phyloP scores from a whole-genome alignment of 2,329 filamentous ascomycete genomes.

The Alternaria panax region DNA sequence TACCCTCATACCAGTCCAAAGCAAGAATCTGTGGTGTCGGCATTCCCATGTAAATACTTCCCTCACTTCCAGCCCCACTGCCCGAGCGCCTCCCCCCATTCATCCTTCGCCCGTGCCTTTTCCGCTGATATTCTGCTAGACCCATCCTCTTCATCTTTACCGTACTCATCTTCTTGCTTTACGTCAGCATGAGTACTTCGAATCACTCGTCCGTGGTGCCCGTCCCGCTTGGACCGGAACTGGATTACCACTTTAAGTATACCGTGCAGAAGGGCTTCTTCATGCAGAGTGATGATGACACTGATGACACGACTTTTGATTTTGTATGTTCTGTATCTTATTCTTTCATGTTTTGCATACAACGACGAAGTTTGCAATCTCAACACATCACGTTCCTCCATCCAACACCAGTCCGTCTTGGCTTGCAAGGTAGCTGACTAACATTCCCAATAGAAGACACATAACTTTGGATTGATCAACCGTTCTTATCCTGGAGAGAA shows the following conservation, averaged over 20 bases:
- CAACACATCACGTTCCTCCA: not conserved
- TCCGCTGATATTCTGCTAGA: slow-evolving; percentile 8
- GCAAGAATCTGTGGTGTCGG: slow-evolving; percentile 10
- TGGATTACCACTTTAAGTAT: slow-evolving; percentile 61
- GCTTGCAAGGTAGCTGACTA: not conserved
- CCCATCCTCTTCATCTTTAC: slow-evolving; percentile 23
- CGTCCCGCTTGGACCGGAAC: slow-evolving; percentile 6
- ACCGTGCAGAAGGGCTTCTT: slow-evolving; percentile 68
- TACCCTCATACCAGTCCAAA: not conserved
- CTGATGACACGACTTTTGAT: slow-evolving; percentile 65
- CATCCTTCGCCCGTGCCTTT: not conserved
- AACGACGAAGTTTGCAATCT: not conserved
- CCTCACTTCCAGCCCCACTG: not conserved
- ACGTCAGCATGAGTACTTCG: slow-evolving; percentile 14
- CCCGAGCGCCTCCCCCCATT: not conserved
- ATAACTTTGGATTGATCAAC: slow-evolving; percentile 72
- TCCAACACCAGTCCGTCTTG: no score
- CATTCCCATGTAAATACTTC: slow-evolving; percentile 9
- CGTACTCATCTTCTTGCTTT: slow-evolving; percentile 12
- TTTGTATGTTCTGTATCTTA: slow-evolving; percentile 58
- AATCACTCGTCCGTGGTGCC: not conserved
- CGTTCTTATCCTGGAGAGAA: slow-evolving; percentile 61
- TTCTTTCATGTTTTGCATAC: not conserved
- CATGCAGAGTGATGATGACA: slow-evolving; percentile 66
- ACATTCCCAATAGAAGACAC: not conserved